Conservation (phyloP, 2,329 filamentous ascomycete species). For the Amesomyces nigricolor region DNA sequence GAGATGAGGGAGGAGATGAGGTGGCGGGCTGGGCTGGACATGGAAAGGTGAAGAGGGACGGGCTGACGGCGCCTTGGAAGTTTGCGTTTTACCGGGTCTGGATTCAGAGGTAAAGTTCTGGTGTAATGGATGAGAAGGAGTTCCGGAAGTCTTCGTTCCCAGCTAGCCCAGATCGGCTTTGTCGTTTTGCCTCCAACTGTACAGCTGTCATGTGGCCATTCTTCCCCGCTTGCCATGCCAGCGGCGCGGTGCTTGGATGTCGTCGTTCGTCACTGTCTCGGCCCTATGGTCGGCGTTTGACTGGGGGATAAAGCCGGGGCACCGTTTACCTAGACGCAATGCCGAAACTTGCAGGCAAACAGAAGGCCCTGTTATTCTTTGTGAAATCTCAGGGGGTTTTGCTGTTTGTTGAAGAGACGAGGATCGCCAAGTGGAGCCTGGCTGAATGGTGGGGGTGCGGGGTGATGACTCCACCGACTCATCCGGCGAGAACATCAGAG, state of each 20-base stretch:
- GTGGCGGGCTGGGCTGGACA: conserved; percentile 11
- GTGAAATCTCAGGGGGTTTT: background rate
- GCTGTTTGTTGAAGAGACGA: too few relatives aligned
- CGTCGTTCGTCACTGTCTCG: conserved; percentile 4
- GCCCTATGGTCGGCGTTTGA: background rate
- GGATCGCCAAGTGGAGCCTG: too few relatives aligned
- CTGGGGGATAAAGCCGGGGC: background rate
- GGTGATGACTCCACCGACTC: conserved; percentile 7
- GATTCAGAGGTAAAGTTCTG: conserved; percentile 2
- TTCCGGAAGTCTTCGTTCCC: too few relatives aligned
- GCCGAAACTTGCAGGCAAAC: too few relatives aligned
- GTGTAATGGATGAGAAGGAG: background rate
- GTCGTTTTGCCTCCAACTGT: background rate
- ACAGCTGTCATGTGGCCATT: conserved; percentile 7
- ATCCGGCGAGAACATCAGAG: conserved; percentile 11
- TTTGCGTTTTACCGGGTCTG: conserved; percentile 12
- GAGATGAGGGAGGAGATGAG: background rate
- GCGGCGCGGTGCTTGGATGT: background rate
- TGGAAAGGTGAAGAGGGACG: conserved; percentile 6
- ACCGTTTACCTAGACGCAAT: background rate
- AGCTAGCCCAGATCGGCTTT: too few relatives aligned
- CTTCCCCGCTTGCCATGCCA: background rate
- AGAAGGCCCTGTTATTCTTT: background rate
- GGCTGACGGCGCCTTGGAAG: conserved; percentile 4
- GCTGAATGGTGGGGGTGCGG: background rate